Conservation (phyloP, 495 filamentous ascomycete genomes). For the Trichoderma virens region DNA sequence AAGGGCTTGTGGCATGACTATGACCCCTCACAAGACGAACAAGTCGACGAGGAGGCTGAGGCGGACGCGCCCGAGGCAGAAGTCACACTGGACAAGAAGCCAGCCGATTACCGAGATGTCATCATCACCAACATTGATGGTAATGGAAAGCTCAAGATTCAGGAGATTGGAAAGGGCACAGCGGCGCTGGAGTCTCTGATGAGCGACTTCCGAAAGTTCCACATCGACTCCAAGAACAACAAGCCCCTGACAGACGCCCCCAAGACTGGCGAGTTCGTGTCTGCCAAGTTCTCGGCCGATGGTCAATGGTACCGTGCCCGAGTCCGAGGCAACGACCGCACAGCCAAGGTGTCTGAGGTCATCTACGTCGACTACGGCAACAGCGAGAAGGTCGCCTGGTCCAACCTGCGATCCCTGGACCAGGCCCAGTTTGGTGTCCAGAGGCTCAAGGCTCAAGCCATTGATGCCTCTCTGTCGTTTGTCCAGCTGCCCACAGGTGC, state of each 20-base stretch:
- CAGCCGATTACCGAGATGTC: constrained; percentile 85
- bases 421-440: constrained; percentile 68
- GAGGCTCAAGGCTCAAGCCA: constrained; percentile 77
- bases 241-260: constrained; percentile 64
- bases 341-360: constrained; percentile 79
- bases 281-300: constrained; percentile 82
- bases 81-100: constrained; percentile 44
- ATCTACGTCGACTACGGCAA: constrained; percentile 97
- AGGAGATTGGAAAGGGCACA: constrained; percentile 77
- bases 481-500: constrained; percentile 70
- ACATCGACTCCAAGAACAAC: constrained; percentile 66
- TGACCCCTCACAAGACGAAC: constrained; percentile 75
- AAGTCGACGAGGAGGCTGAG: constrained; percentile 43
- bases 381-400: constrained; percentile 79
- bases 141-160: constrained; percentile 71
- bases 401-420: constrained; percentile 65
- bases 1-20: constrained; percentile 92
- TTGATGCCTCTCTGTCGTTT: constrained; percentile 82
- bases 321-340: constrained; percentile 85
- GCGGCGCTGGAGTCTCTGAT: constrained; percentile 76
- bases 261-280: constrained; percentile 84
- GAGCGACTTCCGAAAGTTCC: constrained; percentile 80
- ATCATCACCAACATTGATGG: constrained; percentile 81
- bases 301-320: constrained; percentile 90
- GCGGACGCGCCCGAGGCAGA: constrained; percentile 39